phyloP scores from a whole-genome alignment of 1,139 yeast species.

The Suhomyces bokatorum region DNA sequence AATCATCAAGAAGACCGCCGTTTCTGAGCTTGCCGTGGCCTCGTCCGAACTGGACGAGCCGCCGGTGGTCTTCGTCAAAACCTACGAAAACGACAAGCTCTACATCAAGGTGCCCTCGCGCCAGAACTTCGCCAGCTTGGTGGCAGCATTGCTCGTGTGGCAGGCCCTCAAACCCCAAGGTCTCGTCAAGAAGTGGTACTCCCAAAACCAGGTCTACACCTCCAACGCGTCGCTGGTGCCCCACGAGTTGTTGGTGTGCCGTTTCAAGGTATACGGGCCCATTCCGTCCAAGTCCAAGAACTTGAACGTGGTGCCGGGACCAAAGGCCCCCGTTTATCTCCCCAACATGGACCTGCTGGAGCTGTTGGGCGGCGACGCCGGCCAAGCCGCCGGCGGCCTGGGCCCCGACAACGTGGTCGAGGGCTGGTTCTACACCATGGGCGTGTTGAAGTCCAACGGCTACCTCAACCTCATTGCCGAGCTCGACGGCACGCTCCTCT shows the following conservation, averaged over 20 bases:
- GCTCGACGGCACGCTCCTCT: slow-evolving; percentile 65
- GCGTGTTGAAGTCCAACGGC: slow-evolving; percentile 69
- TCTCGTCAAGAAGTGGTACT: slow-evolving; percentile 57
- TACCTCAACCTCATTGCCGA: slow-evolving; percentile 61
- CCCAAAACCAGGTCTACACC: slow-evolving; percentile 39
- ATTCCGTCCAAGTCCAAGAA: slow-evolving; percentile 47
- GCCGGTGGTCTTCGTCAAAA: slow-evolving; percentile 49
- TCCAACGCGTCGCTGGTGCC: slow-evolving; percentile 28
- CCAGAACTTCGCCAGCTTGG: slow-evolving; percentile 46
- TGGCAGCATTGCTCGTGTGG: slow-evolving; percentile 64
- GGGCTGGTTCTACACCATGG: slow-evolving; percentile 79
- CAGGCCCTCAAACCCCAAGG: slow-evolving; percentile 60
- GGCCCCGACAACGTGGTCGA: slow-evolving; percentile 35
- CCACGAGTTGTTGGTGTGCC: slow-evolving; percentile 56
- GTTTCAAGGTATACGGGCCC: slow-evolving; percentile 67
- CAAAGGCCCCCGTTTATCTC: slow-evolving; percentile 47
- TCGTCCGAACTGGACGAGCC: slow-evolving; percentile 29
- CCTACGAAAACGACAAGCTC: slow-evolving; percentile 47
- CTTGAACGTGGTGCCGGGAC: slow-evolving; percentile 43
- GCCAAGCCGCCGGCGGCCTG: slow-evolving; percentile 2
- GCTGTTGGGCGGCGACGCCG: slow-evolving; percentile 8
- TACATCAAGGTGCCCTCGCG: slow-evolving; percentile 48
- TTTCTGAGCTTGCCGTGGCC: not conserved
- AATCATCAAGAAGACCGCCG: slow-evolving; percentile 10
- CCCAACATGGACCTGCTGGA: slow-evolving; percentile 21